Percentiles rank a stretch among this genome's conserved stretches.
Conservation (phyloP, 148 eudicot genomes). For the Rhododendron mucronatum region DNA sequence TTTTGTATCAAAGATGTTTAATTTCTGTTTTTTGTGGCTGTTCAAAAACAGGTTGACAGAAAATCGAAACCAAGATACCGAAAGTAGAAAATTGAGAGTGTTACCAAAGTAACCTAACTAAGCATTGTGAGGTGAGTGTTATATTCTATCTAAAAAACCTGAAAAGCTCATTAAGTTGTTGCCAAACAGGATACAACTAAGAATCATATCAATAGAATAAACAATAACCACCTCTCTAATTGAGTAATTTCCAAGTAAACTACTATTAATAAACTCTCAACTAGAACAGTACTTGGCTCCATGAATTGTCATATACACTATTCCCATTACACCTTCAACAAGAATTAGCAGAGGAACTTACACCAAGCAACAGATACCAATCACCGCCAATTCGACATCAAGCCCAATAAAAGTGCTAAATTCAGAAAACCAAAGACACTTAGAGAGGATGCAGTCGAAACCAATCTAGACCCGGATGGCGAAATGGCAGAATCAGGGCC, state of each 20-base stretch:
- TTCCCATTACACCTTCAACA: background rate
- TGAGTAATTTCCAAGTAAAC: background rate
- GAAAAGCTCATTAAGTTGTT: background rate
- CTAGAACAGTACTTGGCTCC: background rate
- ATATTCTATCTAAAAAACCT: background rate
- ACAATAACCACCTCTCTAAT: background rate
- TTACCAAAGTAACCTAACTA: background rate
- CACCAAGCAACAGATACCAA: background rate
- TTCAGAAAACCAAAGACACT: background rate
- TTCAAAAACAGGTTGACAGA: background rate
- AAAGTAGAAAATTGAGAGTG: background rate
- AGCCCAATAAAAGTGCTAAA: background rate
- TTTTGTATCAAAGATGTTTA: background rate
- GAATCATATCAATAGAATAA: background rate
- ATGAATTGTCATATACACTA: background rate
- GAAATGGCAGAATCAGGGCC: conserved; percentile 24
- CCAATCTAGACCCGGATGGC: conserved; percentile 13
- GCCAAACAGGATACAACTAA: background rate
- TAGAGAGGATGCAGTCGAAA: background rate
- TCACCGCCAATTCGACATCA: background rate
- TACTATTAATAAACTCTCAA: background rate
- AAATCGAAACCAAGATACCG: background rate
- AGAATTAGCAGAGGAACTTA: background rate
- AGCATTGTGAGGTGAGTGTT: background rate
- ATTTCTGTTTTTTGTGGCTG: background rate